Evolutionary conservation across 345 rosid genomes (phyloP).

Genomic region (Arabidopsis thaliana): TAIR10.1 NC_003075.7:15468501-15469000

Average conservation of each 20-base stretch:
- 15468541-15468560: slow-evolving; percentile 27
- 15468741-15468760: slow-evolving; percentile 41
- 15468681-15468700: slow-evolving; percentile 43
- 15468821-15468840: slow-evolving; percentile 42
- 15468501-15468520: slow-evolving; percentile 37
- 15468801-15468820: slow-evolving; percentile 30
- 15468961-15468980: slow-evolving; percentile 36
- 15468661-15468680: slow-evolving; percentile 35
- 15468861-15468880: slow-evolving; percentile 29
- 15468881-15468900: slow-evolving; percentile 34
- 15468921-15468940: slow-evolving; percentile 37
- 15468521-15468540: slow-evolving; percentile 34
- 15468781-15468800: slow-evolving; percentile 28
- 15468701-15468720: slow-evolving; percentile 50
- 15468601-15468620: slow-evolving; percentile 37
- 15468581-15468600: slow-evolving; percentile 41
- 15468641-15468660: not conserved
- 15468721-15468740: slow-evolving; percentile 9
- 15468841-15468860: slow-evolving; percentile 30
- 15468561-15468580: not conserved
- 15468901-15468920: slow-evolving; percentile 34
- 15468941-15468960: slow-evolving; percentile 28
- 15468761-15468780: slow-evolving; percentile 36
- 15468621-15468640: slow-evolving; percentile 11
- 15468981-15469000: slow-evolving; percentile 31